Base-by-base conservation (phyloP, 371 early-diverging fungal species). In the Capillidium rhysosporum region DNA sequence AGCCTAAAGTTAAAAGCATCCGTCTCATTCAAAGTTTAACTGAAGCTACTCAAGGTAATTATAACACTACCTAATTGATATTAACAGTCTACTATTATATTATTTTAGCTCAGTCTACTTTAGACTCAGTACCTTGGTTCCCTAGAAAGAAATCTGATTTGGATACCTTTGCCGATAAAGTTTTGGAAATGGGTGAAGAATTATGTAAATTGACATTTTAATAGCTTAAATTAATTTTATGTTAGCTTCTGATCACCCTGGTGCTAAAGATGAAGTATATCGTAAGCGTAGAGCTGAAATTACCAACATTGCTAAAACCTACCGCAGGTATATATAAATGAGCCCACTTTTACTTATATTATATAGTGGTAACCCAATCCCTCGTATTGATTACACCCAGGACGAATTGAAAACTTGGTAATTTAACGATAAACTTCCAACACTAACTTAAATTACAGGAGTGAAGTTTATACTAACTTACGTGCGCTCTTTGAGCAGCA, bases 71-170 rank as follows among this genome's bases (percentile, higher is more conserved):
- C 38, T 8, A 38, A 5, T 38, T 38, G 38, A 14, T 38, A 38
- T 38, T 5, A n/a, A n/a, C n/a, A n/a, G n/a, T n/a, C n/a, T n/a
- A n/a, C n/a, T n/a, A n/a, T n/a, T 44, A 5, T 12, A 46, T 8
- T 46, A 28, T 7, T 46, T n/a, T 31, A 9, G 41, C 29, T 14
- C 16, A n/a, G 28, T 4, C 25, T 1, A 40, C 2, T 16, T 20
- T 48, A 14, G 34, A 40, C 21, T 3, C 26, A 4, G 21, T 30
- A n/a, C 91, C 91, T 24, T 94, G 93, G 93, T 96, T 94, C 71
- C 96, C 96, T 40, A 81, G 93, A 60, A 89, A 87, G 63, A 75
- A 86, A 68, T 61, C 79, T 30, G 96, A 96, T 65, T 71, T 96
- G 57, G 96, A 96, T 62, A 72, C 82, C 3, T 93, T 92, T 73